Conservation (phyloP, 179 eudicot genomes). For the Carnegiea gigantea region DNA sequence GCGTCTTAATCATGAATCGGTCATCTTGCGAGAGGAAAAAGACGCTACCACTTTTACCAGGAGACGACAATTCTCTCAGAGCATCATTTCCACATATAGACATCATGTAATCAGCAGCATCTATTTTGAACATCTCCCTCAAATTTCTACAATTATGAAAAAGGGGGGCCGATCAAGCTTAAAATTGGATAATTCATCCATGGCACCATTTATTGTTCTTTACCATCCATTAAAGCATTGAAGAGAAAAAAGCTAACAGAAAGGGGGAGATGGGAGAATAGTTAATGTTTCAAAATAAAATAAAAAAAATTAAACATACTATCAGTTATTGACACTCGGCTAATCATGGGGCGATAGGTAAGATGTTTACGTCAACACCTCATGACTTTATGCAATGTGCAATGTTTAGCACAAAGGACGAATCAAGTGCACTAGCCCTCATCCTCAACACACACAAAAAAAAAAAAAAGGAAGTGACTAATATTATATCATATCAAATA, state of each 20-base stretch:
- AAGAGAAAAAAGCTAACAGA: neutral
- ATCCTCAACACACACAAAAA: neutral
- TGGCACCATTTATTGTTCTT: neutral
- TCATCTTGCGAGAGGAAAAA: slow-evolving; percentile 98
- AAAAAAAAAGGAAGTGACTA: too few species aligned
- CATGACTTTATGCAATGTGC: neutral
- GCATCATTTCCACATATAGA: slow-evolving; percentile 98
- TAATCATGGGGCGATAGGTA: neutral
- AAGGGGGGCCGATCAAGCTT: neutral
- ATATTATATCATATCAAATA: neutral
- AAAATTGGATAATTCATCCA: neutral
- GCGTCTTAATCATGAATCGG: slow-evolving; percentile 96
- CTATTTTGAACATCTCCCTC: slow-evolving; percentile 96
- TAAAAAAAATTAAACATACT: too few species aligned
- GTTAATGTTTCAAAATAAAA: too few species aligned
- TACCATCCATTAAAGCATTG: neutral
- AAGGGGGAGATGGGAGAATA: too few species aligned
- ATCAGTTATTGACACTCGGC: too few species aligned
- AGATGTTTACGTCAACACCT: neutral
- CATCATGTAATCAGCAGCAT: slow-evolving; percentile 98
- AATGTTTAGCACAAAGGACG: neutral
- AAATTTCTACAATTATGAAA: slow-evolving; percentile 51
- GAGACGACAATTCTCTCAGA: slow-evolving; percentile 88
- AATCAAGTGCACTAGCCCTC: neutral
- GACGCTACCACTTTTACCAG: slow-evolving; percentile 97